Percentiles rank a stretch among this genome's conserved stretches.
Conservation (phyloP, 768 basidiomycete species). For the Cantharellus anzutake region DNA sequence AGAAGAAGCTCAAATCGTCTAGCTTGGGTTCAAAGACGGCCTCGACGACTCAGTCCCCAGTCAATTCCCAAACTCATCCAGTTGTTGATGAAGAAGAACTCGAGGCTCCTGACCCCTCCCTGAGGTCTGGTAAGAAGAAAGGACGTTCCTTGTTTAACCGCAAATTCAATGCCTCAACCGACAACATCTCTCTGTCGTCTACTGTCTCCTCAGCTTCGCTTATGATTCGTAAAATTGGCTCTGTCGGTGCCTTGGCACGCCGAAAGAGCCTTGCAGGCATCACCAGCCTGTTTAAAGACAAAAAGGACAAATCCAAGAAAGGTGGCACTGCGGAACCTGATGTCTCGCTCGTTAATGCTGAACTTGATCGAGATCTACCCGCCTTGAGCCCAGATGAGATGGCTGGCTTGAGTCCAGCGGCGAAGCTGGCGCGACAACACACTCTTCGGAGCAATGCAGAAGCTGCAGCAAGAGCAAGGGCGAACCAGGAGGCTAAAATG, state of each 20-base stretch:
- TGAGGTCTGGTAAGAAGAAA: conserved; percentile 25
- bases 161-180: conserved; percentile 70
- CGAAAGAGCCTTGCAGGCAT: conserved; percentile 82
- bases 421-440: conserved; percentile 75
- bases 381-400: conserved; percentile 24
- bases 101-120: conserved; percentile 20
- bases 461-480: conserved; percentile 47
- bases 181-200: conserved; percentile 88
- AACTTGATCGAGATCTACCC: conserved; percentile 43
- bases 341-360: conserved; percentile 68
- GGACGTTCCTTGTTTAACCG: conserved; percentile 72
- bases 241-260: conserved; percentile 73
- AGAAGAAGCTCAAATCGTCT: conserved; percentile 7
- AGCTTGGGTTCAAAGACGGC: conserved; percentile 9
- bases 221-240: conserved; percentile 90
- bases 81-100: neutral
- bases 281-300: conserved; percentile 87
- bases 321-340: conserved; percentile 50
- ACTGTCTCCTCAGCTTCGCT: conserved; percentile 90
- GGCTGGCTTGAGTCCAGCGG: conserved; percentile 74
- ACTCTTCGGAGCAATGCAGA: conserved; percentile 66
- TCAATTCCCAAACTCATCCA: neutral
- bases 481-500: conserved; percentile 16
- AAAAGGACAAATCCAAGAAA: conserved; percentile 34
- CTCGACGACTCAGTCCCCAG: conserved; percentile 4